Evolutionary conservation across 768 basidiomycete genomes (phyloP).

Genomic region (Pholiota microspora): DNA sequence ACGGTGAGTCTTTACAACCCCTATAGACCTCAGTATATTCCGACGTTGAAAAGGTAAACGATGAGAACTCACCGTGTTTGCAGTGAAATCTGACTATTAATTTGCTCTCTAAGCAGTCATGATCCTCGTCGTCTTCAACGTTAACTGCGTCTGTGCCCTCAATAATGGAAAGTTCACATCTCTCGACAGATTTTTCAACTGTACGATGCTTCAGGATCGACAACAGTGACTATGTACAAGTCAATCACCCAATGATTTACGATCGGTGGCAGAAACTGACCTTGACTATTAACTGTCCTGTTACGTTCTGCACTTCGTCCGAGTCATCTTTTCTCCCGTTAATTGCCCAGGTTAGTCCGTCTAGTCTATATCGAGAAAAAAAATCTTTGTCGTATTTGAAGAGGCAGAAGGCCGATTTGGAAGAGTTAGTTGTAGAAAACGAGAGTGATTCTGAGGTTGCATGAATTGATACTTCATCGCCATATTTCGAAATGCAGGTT

Average conservation of each 20-base stretch:
- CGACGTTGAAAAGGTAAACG: not conserved
- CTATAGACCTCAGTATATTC: conserved; percentile 36
- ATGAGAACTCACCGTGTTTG: conserved; percentile 63
- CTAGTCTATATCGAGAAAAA: conserved; percentile 66
- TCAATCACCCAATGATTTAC: conserved; percentile 7
- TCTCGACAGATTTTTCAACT: conserved; percentile 74
- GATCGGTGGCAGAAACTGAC: conserved; percentile 30
- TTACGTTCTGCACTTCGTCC: conserved; percentile 42
- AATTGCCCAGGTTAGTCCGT: conserved; percentile 14
- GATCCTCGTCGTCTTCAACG: conserved; percentile 45
- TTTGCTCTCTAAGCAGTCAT: conserved; percentile 58
- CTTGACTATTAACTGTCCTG: conserved; percentile 71
- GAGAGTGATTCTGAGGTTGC: conserved; percentile 60
- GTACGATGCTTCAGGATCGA: conserved; percentile 74
- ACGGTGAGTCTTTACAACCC: conserved; percentile 80
- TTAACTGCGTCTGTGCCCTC: conserved; percentile 37
- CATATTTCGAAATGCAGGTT: conserved; percentile 76
- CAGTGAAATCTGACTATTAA: conserved; percentile 74
- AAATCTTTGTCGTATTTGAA: conserved; percentile 69
- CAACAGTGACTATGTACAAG: conserved; percentile 51
- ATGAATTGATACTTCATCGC: conserved; percentile 74
- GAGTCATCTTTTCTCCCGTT: conserved; percentile 20
- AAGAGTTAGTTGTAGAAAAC: conserved; percentile 74
- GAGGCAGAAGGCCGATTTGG: conserved; percentile 79
- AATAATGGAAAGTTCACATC: conserved; percentile 70